A percentile compares a stretch with the other conserved stretches of the same genome.
Evolutionary conservation across 2,329 filamentous ascomycete species (phyloP).

Genomic region (Xylaria sp.): DNA sequence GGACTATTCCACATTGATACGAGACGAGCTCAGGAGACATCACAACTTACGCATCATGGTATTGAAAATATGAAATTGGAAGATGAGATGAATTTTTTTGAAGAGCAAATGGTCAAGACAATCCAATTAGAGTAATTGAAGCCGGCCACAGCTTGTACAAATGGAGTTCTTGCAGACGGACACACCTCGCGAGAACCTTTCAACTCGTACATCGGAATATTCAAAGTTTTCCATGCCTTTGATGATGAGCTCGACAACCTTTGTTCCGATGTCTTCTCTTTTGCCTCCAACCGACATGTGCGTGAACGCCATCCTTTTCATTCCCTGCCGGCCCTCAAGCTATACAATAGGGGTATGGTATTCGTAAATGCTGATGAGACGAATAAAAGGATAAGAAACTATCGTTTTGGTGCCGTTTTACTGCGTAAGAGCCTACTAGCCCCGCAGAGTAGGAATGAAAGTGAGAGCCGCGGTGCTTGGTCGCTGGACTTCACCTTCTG

Average conservation of each 20-base stretch:
- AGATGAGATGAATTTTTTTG: neutral
- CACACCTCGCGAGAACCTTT: neutral
- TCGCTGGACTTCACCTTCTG: neutral
- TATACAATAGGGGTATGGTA: neutral
- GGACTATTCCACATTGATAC: conserved; percentile 11
- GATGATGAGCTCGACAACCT: neutral
- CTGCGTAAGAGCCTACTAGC: neutral
- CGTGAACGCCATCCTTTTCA: neutral
- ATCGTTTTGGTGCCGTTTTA: neutral
- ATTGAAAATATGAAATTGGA: neutral
- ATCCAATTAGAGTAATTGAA: conserved; percentile 6
- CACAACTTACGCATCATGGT: neutral
- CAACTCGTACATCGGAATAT: too few species aligned
- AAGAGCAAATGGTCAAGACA: neutral
- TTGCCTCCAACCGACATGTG: neutral
- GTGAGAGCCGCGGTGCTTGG: neutral
- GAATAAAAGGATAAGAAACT: neutral
- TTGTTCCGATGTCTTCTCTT: too few species aligned
- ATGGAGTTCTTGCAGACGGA: too few species aligned
- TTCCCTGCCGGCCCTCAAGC: neutral
- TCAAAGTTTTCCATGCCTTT: neutral
- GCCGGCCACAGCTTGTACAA: too few species aligned
- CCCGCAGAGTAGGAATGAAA: neutral
- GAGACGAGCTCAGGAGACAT: neutral
- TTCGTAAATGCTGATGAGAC: neutral